These are phyloP conservation scores for Plasmopara halstedii DNA, from an alignment of 352 stramenopile genomes.

Conservation along the genomic window DNA sequence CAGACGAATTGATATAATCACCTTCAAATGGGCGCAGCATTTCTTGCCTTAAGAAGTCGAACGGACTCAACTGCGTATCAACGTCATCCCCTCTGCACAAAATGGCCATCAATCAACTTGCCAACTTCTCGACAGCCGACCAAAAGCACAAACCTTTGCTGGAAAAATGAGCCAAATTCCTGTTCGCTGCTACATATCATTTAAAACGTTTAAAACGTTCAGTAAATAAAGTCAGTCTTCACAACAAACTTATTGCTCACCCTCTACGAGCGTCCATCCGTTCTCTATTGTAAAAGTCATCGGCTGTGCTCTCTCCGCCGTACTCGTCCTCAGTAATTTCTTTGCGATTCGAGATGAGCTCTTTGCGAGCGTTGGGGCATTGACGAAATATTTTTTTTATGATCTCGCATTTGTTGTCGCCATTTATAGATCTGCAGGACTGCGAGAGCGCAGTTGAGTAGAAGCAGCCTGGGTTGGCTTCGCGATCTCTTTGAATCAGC, in stretches of 20 bases:
- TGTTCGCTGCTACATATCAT: slow-evolving; percentile 18
- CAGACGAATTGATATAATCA: too few relatives aligned
- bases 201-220: neutral
- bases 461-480: slow-evolving; percentile 68
- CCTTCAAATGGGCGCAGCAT: slow-evolving; percentile 78
- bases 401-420: slow-evolving; percentile 81
- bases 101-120: neutral
- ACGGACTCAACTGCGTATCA: slow-evolving; percentile 70
- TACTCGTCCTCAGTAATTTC: slow-evolving; percentile 73
- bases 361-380: slow-evolving; percentile 59
- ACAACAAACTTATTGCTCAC: slow-evolving; percentile 21
- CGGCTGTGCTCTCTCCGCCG: slow-evolving; percentile 29
- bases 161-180: slow-evolving; percentile 42
- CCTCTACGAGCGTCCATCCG: slow-evolving; percentile 48
- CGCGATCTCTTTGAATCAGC: slow-evolving; percentile 65
- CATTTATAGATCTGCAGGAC: slow-evolving; percentile 71
- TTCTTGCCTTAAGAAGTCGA: slow-evolving; percentile 73
- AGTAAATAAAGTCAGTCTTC: too few relatives aligned
- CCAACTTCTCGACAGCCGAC: neutral
- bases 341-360: slow-evolving; percentile 72
- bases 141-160: slow-evolving; percentile 34
- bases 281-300: slow-evolving; percentile 68
- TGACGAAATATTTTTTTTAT: slow-evolving; percentile 83
- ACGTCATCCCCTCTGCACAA: slow-evolving; percentile 53
- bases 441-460: slow-evolving; percentile 76